These are phyloP conservation scores for Coniochaeta sp. DNA, from an alignment of 2,329 filamentous ascomycete genomes.

Conservation along the genomic window DNA sequence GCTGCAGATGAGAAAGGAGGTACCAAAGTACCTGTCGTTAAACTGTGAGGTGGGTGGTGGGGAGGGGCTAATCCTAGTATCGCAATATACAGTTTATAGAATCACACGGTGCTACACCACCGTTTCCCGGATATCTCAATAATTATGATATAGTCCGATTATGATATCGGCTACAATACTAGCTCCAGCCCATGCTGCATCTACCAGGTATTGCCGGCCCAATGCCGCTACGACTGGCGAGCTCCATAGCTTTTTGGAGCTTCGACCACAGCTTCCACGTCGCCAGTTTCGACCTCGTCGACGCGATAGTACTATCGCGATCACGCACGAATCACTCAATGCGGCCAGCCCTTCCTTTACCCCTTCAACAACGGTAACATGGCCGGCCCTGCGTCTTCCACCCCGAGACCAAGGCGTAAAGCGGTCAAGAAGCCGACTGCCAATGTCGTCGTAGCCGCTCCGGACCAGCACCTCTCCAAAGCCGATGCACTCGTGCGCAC, in stretches of 20 bases:
- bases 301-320: not conserved
- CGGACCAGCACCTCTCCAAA: slow-evolving; percentile 14
- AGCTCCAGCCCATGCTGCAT: too few relatives aligned
- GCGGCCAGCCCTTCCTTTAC: slow-evolving; percentile 7
- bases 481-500: slow-evolving; percentile 41
- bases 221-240: too few relatives aligned
- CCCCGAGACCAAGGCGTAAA: slow-evolving; percentile 55
- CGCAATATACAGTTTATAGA: too few relatives aligned
- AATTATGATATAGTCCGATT: too few relatives aligned
- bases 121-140: too few relatives aligned
- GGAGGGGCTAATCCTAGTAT: slow-evolving; percentile 7
- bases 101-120: slow-evolving; percentile 3
- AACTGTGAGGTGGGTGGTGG: not conserved
- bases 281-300: not conserved
- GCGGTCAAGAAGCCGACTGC: slow-evolving; percentile 35
- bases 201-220: not conserved
- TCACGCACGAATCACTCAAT: slow-evolving; percentile 10
- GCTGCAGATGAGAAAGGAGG: not conserved
- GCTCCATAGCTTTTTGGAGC: not conserved
- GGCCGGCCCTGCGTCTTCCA: slow-evolving; percentile 41
- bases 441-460: slow-evolving; percentile 23
- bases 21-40: not conserved
- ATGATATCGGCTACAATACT: too few relatives aligned
- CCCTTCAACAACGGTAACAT: slow-evolving; percentile 29
- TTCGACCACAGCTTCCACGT: not conserved